Evolutionary conservation across 2,329 filamentous ascomycete genomes (phyloP), one percentile per base, ranked within the genome.

Genomic region (Claviceps maximensis): DNA sequence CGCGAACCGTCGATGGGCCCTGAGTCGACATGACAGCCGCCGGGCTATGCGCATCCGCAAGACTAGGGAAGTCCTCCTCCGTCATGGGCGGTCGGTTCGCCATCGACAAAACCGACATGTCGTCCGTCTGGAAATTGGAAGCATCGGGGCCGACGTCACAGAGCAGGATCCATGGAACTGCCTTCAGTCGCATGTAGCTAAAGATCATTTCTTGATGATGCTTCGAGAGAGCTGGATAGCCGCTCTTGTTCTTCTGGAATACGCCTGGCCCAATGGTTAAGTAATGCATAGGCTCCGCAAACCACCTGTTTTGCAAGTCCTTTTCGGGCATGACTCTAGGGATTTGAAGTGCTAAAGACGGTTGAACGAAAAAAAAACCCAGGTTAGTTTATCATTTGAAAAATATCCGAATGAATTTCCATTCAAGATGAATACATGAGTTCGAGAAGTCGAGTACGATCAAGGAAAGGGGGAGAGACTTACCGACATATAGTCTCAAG

Each of bases 401-500:
- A 13, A 33, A 33, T 5, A 33, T 33, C 7, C 31, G 31, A 33
- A 33, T 27, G 10, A 19, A 19, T 40, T 40, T 4, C 17, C n/a
- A n/a, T 40, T 40, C 38, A n/a, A 27, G 36, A 8, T 33, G 31
- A 33, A 33, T 33, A 33, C 10, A 29, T 46, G 44, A 46, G 12
- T 7, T 4, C 17, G 19, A 31, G 15, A 13, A 17, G 21, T n/a
- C 15, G 44, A n/a, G 2, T 31, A 12, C 40, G 23, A 29, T 42
- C 23, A n/a, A n/a, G 27, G 15, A 23, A 12, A 29, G 13, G 19
- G 47, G 47, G 48, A 51, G 12, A 47, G 40, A 65, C 88, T 74
- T 84, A 95, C 91, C 87, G 68, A 96, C 81, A 62, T 82, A 85
- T 40, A 98, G 75, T 65, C 89, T 81, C 53, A 78, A 71, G 67